phyloP scores from a whole-genome alignment of 495 filamentous ascomycete genomes.

The Podospora sp. region DNA sequence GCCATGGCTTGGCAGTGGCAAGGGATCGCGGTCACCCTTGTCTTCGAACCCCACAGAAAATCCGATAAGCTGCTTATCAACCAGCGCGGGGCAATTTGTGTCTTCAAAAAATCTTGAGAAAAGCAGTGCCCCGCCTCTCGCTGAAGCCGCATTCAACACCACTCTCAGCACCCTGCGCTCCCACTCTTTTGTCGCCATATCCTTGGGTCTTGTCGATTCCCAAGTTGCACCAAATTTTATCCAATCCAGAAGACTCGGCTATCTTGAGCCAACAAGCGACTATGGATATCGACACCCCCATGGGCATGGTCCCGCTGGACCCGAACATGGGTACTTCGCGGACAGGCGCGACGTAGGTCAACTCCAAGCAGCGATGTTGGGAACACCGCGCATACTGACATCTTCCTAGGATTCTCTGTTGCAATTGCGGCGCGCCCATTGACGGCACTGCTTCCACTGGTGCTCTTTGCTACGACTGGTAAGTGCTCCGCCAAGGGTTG shows the following conservation, averaged over 20 bases:
- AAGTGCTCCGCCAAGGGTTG: background rate
- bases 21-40: background rate
- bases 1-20: background rate
- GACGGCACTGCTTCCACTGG: slow-evolving; percentile 85
- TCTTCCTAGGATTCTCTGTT: slow-evolving; percentile 77
- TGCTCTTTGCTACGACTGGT: slow-evolving; percentile 88
- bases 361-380: background rate
- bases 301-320: slow-evolving; percentile 54
- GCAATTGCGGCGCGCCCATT: slow-evolving; percentile 91
- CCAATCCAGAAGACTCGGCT: background rate
- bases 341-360: slow-evolving; percentile 60
- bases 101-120: slow-evolving; percentile 16
- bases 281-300: slow-evolving; percentile 72
- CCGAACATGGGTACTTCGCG: slow-evolving; percentile 45
- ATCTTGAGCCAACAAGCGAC: background rate
- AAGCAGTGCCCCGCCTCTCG: slow-evolving; percentile 17
- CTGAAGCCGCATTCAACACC: slow-evolving; percentile 3
- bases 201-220: slow-evolving; percentile 3
- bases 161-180: too few relatives aligned
- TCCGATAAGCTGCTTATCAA: slow-evolving; percentile 26
- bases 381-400: slow-evolving; percentile 23
- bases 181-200: background rate
- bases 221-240: background rate
- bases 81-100: slow-evolving; percentile 27
- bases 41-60: slow-evolving; percentile 19